Conservation (phyloP, 352 stramenopile genomes). For the Phytophthora quininea region DNA sequence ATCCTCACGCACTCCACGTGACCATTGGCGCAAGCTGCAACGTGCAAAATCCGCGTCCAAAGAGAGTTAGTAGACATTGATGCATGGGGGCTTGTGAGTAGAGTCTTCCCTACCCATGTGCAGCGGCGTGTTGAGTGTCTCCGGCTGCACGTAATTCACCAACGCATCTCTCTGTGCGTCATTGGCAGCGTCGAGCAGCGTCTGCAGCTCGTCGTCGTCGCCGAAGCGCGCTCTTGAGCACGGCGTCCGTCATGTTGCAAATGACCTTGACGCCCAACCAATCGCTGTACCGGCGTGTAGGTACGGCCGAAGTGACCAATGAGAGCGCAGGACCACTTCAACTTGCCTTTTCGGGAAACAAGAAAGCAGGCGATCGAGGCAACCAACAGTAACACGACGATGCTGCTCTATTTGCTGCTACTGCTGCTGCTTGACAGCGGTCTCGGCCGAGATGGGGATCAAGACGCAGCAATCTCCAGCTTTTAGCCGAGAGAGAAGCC, state of each 20-base stretch:
- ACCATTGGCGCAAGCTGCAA: slow-evolving; percentile 78
- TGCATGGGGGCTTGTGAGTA: not conserved
- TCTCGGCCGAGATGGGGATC: not conserved
- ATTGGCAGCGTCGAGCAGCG: slow-evolving; percentile 36
- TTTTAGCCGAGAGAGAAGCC: slow-evolving; percentile 28
- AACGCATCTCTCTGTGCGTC: slow-evolving; percentile 32
- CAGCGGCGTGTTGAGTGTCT: slow-evolving; percentile 80
- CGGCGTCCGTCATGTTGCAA: slow-evolving; percentile 46
- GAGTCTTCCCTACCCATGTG: slow-evolving; percentile 69
- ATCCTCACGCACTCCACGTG: slow-evolving; percentile 67
- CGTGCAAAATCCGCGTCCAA: not conserved
- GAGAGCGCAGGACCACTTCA: not conserved
- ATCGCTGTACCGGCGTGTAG: too few species aligned
- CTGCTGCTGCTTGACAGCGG: slow-evolving; percentile 10
- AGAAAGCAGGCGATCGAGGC: slow-evolving; percentile 16
- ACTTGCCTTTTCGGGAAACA: not conserved
- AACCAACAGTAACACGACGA: not conserved
- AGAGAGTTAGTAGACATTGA: not conserved
- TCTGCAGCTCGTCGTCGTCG: slow-evolving; percentile 66
- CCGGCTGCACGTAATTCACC: slow-evolving; percentile 79
- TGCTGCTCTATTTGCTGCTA: slow-evolving; percentile 1
- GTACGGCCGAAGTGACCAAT: too few species aligned
- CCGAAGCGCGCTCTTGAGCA: slow-evolving; percentile 76
- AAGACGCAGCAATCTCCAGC: slow-evolving; percentile 17
- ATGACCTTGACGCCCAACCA: not conserved